phyloP scores from a whole-genome alignment of 2,329 filamentous ascomycete genomes.

The Cladosporium cucumerinum region DNA sequence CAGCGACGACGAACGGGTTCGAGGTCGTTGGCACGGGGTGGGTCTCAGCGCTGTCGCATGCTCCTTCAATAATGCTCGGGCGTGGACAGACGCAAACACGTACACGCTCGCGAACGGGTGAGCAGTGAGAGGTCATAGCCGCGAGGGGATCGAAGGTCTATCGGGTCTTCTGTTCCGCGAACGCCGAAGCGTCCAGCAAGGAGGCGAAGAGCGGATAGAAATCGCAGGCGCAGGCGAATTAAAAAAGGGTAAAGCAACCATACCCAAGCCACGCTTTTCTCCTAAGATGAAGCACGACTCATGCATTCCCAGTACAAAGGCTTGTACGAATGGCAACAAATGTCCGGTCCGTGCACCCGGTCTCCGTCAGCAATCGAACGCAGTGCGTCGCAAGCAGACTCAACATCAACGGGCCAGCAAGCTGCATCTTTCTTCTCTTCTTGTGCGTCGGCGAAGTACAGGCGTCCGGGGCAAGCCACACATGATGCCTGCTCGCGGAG shows the following conservation, averaged over 20 bases:
- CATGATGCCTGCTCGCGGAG: constrained; percentile 26
- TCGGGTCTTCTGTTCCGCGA: constrained; percentile 17
- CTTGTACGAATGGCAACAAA: constrained; percentile 30
- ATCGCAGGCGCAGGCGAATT: constrained; percentile 16
- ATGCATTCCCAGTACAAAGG: constrained; percentile 26
- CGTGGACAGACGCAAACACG: constrained; percentile 19
- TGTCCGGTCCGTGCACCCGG: constrained; percentile 32
- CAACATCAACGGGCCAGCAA: constrained; percentile 17
- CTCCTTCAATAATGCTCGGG: constrained; percentile 23
- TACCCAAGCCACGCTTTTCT: constrained; percentile 34
- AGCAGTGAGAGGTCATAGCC: constrained; percentile 20
- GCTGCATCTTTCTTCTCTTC: constrained; percentile 43
- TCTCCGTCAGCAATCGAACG: constrained; percentile 25
- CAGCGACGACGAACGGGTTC: constrained; percentile 4
- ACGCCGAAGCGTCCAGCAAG: constrained; percentile 15
- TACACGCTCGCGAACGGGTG: constrained; percentile 7
- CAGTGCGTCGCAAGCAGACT: constrained; percentile 22
- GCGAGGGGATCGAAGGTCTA: constrained; percentile 23
- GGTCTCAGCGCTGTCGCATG: constrained; percentile 22
- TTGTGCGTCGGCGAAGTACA: constrained; percentile 31
- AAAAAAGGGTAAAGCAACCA: constrained; percentile 30
- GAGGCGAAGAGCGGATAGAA: constrained; percentile 15
- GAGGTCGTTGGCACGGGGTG: constrained; percentile 28
- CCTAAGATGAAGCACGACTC: constrained; percentile 33
- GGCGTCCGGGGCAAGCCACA: constrained; percentile 31